These are phyloP conservation scores for Aspergillus fumigatus DNA, from an alignment of 2,329 filamentous ascomycete species.

Conservation along the genomic window DNA sequence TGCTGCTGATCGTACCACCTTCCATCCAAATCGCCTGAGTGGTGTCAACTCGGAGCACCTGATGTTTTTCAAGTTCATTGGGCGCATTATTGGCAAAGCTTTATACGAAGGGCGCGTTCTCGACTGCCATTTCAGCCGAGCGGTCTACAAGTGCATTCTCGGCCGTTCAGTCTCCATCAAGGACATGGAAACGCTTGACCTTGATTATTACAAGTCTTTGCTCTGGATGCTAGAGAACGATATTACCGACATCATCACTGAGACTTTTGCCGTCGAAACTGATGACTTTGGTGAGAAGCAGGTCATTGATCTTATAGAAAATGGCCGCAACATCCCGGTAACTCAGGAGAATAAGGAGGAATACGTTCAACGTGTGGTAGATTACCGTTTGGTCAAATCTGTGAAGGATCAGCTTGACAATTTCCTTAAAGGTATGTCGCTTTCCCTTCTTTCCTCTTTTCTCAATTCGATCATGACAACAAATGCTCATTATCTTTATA, in stretches of 20 bases:
- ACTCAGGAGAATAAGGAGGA: conserved; percentile 99
- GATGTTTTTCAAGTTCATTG: conserved; percentile 99
- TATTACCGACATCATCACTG: conserved; percentile 94
- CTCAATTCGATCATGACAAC: not conserved
- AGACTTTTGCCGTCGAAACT: conserved; percentile 91
- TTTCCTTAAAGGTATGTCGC: conserved; percentile 70
- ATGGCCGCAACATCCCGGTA: conserved; percentile 86
- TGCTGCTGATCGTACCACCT: conserved; percentile 93
- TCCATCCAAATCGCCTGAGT: conserved; percentile 95
- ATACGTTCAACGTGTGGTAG: conserved; percentile 89
- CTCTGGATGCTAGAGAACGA: conserved; percentile 99
- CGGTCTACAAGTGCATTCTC: conserved; percentile 96
- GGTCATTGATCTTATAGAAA: conserved; percentile 78
- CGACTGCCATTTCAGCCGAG: conserved; percentile 97
- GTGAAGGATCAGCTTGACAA: conserved; percentile 92
- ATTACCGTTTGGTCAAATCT: conserved; percentile 86
- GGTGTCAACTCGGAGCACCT: conserved; percentile 92
- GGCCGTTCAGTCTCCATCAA: conserved; percentile 95
- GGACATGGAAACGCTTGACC: conserved; percentile 97
- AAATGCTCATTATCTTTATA: conserved; percentile 35
- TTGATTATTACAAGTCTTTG: conserved; percentile 98
- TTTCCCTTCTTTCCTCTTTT: conserved; percentile 5
- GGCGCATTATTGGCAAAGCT: conserved; percentile 95
- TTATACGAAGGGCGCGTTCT: conserved; percentile 93
- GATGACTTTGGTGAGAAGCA: conserved; percentile 89